Evolutionary conservation across 352 stramenopile genomes (phyloP).

Genomic region (Peronospora belbahrii): DNA sequence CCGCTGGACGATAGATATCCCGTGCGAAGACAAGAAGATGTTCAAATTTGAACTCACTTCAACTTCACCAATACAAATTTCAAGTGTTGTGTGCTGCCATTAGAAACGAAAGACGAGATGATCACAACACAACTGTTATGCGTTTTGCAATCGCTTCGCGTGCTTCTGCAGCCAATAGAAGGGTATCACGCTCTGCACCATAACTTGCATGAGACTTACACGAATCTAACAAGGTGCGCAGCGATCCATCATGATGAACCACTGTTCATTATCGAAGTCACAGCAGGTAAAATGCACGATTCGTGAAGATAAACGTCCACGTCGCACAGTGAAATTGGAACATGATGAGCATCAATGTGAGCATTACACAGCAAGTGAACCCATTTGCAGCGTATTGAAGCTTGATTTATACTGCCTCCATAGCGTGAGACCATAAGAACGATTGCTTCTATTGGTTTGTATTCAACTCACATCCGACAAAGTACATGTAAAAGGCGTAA

Average conservation of each 20-base stretch:
- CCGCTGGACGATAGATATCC: background rate
- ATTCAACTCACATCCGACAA: slow-evolving; percentile 19
- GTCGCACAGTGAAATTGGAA: slow-evolving; percentile 66
- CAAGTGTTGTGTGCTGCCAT: slow-evolving; percentile 65
- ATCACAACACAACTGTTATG: slow-evolving; percentile 69
- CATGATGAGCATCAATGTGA: slow-evolving; percentile 78
- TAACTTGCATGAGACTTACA: no score
- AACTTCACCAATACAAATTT: slow-evolving; percentile 22
- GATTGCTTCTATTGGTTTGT: slow-evolving; percentile 11
- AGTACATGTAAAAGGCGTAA: slow-evolving; percentile 52
- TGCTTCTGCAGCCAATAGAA: no score
- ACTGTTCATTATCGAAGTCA: no score
- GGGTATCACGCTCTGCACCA: no score
- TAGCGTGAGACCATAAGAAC: slow-evolving; percentile 65
- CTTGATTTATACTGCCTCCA: slow-evolving; percentile 51
- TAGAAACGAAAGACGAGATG: no score
- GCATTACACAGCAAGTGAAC: slow-evolving; percentile 61
- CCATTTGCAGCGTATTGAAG: slow-evolving; percentile 51
- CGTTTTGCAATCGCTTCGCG: slow-evolving; percentile 18
- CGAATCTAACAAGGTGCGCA: no score
- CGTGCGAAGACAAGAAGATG: background rate
- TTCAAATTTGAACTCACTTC: slow-evolving; percentile 9
- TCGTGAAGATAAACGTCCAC: slow-evolving; percentile 53
- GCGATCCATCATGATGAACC: no score
- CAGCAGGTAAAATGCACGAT: slow-evolving; percentile 57